Conservation (phyloP, 768 basidiomycete species). For the Suillus luteus region DNA sequence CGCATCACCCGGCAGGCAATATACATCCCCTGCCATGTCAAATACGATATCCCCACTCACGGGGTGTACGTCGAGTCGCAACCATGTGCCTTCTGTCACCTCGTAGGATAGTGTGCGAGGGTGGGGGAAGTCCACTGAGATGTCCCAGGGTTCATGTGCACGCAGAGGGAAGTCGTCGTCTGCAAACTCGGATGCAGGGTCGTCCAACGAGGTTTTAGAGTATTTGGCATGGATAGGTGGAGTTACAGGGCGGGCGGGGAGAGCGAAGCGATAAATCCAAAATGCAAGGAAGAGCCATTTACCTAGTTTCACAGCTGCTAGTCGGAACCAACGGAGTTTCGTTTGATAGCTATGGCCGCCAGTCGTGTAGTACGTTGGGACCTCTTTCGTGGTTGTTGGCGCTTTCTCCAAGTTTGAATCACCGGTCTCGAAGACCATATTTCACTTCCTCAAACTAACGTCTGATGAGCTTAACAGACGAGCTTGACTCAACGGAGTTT, state of each 20-base stretch:
- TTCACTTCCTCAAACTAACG: neutral
- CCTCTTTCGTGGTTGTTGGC: neutral
- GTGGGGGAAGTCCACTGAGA: slow-evolving; percentile 73
- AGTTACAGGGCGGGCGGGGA: neutral
- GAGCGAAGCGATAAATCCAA: slow-evolving; percentile 16
- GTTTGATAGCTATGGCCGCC: neutral
- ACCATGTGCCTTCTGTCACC: slow-evolving; percentile 75
- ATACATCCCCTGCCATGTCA: slow-evolving; percentile 75
- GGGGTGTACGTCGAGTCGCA: slow-evolving; percentile 74
- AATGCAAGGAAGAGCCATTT: slow-evolving; percentile 25
- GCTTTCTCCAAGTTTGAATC: neutral
- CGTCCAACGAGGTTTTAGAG: slow-evolving; percentile 21
- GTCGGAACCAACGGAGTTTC: slow-evolving; percentile 9
- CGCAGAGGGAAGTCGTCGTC: slow-evolving; percentile 67
- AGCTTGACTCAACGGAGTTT: neutral
- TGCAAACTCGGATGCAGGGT: slow-evolving; percentile 46
- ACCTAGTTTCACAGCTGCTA: slow-evolving; percentile 21
- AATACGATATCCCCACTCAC: slow-evolving; percentile 69
- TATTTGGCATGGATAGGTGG: slow-evolving; percentile 1
- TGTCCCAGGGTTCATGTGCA: slow-evolving; percentile 60
- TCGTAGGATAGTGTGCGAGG: slow-evolving; percentile 67
- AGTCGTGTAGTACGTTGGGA: neutral
- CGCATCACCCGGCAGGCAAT: slow-evolving; percentile 57
- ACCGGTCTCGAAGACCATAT: neutral
- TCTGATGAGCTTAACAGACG: neutral